A percentile compares a stretch with the other conserved stretches of the same genome.
Evolutionary conservation across 1,139 yeast species (phyloP).

Genomic region (Yamadazyma aaseri): DNA sequence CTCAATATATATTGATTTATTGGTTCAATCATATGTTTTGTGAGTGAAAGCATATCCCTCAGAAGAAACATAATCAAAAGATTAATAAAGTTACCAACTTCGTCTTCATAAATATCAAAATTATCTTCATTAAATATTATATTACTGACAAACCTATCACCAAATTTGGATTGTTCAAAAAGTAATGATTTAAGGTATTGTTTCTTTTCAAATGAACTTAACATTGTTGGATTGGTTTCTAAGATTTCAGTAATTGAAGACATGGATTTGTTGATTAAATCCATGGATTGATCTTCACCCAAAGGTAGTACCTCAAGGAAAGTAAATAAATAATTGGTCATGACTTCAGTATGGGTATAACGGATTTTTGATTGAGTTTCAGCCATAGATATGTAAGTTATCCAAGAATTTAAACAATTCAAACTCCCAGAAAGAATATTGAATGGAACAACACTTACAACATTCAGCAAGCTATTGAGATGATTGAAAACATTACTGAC

Average conservation of each 20-base stretch:
- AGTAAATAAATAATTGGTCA: conserved; percentile 19
- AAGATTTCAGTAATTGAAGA: conserved; percentile 43
- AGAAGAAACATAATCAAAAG: conserved; percentile 54
- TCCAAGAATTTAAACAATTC: conserved; percentile 35
- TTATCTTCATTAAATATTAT: conserved; percentile 21
- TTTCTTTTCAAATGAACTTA: conserved; percentile 24
- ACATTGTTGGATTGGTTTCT: conserved; percentile 45
- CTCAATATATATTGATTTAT: conserved; percentile 41
- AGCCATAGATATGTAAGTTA: conserved; percentile 32
- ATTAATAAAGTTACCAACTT: conserved; percentile 48
- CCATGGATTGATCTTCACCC: conserved; percentile 18
- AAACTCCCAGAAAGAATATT: conserved; percentile 23
- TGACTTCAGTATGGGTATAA: conserved; percentile 22
- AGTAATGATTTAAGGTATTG: conserved; percentile 27
- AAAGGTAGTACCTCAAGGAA: conserved; percentile 14
- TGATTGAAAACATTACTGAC: conserved; percentile 5
- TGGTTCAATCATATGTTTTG: conserved; percentile 44
- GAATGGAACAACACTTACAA: conserved; percentile 5
- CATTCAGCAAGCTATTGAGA: neutral
- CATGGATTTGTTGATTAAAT: conserved; percentile 28
- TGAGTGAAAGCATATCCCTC: conserved; percentile 48
- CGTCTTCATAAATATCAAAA: conserved; percentile 38
- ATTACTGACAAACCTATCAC: conserved; percentile 27
- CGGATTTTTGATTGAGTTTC: conserved; percentile 36
- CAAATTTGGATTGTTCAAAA: conserved; percentile 42